phyloP scores from a whole-genome alignment of 805 yeast genomes.

The Barnettozyma siamensis region DNA sequence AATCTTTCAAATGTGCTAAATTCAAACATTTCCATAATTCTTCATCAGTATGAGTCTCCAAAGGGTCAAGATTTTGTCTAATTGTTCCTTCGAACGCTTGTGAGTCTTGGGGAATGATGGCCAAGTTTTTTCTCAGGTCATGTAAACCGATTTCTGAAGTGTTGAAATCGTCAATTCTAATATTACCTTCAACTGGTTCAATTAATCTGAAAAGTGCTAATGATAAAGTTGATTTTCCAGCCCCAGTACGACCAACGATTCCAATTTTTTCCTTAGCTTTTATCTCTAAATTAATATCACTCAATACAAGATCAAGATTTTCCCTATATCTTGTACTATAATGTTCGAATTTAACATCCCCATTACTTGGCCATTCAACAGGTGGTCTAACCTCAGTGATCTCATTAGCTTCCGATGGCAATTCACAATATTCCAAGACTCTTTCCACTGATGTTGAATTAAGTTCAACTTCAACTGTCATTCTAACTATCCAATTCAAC shows the following conservation, averaged over 20 bases:
- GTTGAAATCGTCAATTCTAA: constrained; percentile 50
- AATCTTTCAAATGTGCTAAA: constrained; percentile 52
- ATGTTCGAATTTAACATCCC: constrained; percentile 42
- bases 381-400: constrained; percentile 43
- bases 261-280: constrained; percentile 59
- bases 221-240: constrained; percentile 63
- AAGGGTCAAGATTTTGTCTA: constrained; percentile 60
- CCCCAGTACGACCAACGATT: constrained; percentile 75
- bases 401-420: constrained; percentile 42
- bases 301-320: constrained; percentile 54
- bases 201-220: constrained; percentile 56
- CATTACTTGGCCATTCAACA: constrained; percentile 49
- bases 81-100: constrained; percentile 62
- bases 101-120: constrained; percentile 67
- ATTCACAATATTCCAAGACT: constrained; percentile 50
- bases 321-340: constrained; percentile 56
- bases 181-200: constrained; percentile 50
- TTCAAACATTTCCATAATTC: constrained; percentile 51
- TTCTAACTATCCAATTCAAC: constrained; percentile 51
- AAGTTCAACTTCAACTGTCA: constrained; percentile 58
- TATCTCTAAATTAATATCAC: constrained; percentile 39
- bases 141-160: constrained; percentile 44
- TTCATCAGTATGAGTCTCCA: constrained; percentile 43
- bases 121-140: constrained; percentile 50
- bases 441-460: constrained; percentile 65